Base-by-base conservation (phyloP, 2,329 filamentous ascomycete species). In the Phaeosphaeriaceae sp. region DNA sequence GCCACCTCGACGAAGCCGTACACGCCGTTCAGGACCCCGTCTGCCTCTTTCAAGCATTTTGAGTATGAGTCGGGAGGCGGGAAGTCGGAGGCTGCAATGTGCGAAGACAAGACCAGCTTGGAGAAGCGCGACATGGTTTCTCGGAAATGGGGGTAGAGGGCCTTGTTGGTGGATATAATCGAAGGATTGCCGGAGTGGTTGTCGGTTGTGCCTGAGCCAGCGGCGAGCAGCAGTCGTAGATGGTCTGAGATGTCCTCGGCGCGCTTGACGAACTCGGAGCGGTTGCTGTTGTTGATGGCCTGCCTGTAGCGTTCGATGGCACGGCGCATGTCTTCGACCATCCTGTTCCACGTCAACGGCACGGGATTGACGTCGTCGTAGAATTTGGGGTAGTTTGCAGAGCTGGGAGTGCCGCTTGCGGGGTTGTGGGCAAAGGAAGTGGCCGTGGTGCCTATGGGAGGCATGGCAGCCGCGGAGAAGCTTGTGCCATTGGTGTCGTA, bases 41-140 rank as follows among this genome's bases (percentile, higher is more conserved):
- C 95, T n/a, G 95, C 95, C 80, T 99, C 95, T 75, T 96, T 92
- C 65, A 98, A 80, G 72, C 95, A 99, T 76, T 99, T 99, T 54
- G 95, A 90, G 60, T 94, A 91, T 0, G 94, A 96, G 77, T 99
- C 95, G 17, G 92, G 89, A 54, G 94, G 93, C 9, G 94, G 93
- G 88, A 93, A 98, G 79, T 99, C 95, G 33, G 94, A 92, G 6
- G 94, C 93, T 41, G 95, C 95, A 74, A 99, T 97, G 75, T 99
- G 95, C 15, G 95, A 98, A 2, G 95, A 99, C 49, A 99, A 89
- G 46, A 99, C 95, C 10, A 99, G 84, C 77, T 99, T 99, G n/a
- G 95, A 98, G 77, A 99, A 99, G 70, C 96, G 93, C 46, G 95
- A 98, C 95, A 99, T 99, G 89, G 98, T 98, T 75, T 98, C 95